A percentile compares a stretch with the other conserved stretches of the same genome.
Evolutionary conservation across 2,329 filamentous ascomycete genomes (phyloP).

Genomic region (Amesomyces nigricolor): DNA sequence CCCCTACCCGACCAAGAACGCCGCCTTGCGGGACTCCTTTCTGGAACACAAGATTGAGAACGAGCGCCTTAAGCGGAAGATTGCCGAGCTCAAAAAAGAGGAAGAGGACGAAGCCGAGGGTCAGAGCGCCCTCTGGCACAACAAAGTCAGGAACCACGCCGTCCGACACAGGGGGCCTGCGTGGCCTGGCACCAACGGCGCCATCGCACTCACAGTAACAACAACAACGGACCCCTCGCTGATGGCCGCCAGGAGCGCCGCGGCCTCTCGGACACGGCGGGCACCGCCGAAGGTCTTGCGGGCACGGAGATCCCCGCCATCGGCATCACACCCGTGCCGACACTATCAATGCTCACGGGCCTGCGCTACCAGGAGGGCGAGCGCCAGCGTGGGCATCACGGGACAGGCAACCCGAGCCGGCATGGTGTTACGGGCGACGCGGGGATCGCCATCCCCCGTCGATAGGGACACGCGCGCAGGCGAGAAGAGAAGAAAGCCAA

Average conservation of each 20-base stretch:
- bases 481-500: conserved; percentile 85
- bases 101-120: conserved; percentile 72
- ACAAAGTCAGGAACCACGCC: conserved; percentile 52
- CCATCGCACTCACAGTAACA: not conserved
- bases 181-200: conserved; percentile 9
- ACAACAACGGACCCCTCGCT: conserved; percentile 37
- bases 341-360: conserved; percentile 87
- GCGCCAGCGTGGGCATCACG: conserved; percentile 75
- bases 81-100: conserved; percentile 77
- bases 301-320: conserved; percentile 67
- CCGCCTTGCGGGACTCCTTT: conserved; percentile 81
- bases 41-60: conserved; percentile 97
- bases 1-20: conserved; percentile 84
- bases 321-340: conserved; percentile 61
- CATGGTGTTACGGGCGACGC: conserved; percentile 77
- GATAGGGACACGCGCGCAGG: conserved; percentile 68
- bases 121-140: conserved; percentile 53
- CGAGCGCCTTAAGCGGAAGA: conserved; percentile 75
- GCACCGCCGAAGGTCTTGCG: conserved; percentile 63
- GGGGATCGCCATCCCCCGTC: conserved; percentile 74
- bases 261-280: conserved; percentile 60
- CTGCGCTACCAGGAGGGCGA: conserved; percentile 84
- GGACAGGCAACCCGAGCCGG: conserved; percentile 76
- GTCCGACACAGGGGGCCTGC: conserved; percentile 38
- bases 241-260: conserved; percentile 64